Percentiles rank a stretch among this genome's conserved stretches.
Conservation (phyloP, 768 basidiomycete genomes). For the Clitopilus hobsonii region DNA sequence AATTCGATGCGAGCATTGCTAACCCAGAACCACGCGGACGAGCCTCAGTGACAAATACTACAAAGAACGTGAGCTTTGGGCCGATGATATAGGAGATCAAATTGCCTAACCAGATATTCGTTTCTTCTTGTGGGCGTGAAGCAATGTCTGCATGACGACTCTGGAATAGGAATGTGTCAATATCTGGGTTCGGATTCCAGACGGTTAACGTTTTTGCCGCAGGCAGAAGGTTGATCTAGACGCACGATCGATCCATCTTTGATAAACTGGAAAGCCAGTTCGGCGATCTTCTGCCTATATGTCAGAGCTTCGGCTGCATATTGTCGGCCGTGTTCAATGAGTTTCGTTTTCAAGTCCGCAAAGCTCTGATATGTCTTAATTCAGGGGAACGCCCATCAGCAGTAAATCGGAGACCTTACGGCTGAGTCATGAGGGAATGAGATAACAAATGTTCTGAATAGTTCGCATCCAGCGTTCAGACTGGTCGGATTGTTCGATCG, state of each 20-base stretch:
- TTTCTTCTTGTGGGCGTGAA: slow-evolving; percentile 87
- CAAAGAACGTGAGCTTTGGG: slow-evolving; percentile 10
- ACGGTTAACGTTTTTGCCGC: slow-evolving; percentile 8
- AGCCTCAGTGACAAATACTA: slow-evolving; percentile 96
- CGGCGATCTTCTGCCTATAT: slow-evolving; percentile 87
- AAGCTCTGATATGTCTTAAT: slow-evolving; percentile 55
- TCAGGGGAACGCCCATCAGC: slow-evolving; percentile 8
- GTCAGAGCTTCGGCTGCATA: slow-evolving; percentile 77
- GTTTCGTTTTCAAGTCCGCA: slow-evolving; percentile 74
- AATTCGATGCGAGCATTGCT: slow-evolving; percentile 25
- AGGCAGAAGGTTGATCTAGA: background rate
- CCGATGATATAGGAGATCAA: slow-evolving; percentile 14
- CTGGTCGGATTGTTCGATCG: slow-evolving; percentile 77
- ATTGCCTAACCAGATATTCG: slow-evolving; percentile 64
- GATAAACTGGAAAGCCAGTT: slow-evolving; percentile 86
- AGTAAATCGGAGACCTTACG: slow-evolving; percentile 38
- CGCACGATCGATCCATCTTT: slow-evolving; percentile 88
- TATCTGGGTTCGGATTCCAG: no score
- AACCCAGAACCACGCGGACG: slow-evolving; percentile 86
- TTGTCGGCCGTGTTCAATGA: slow-evolving; percentile 75
- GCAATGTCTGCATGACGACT: slow-evolving; percentile 89
- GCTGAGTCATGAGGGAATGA: slow-evolving; percentile 77
- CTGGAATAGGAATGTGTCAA: slow-evolving; percentile 96
- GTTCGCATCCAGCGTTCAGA: slow-evolving; percentile 83
- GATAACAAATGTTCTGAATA: slow-evolving; percentile 88